Evolutionary conservation across 2,329 filamentous ascomycete species (phyloP), one percentile per base, ranked within the genome.

Genomic region (Rhinocladiella similis): DNA sequence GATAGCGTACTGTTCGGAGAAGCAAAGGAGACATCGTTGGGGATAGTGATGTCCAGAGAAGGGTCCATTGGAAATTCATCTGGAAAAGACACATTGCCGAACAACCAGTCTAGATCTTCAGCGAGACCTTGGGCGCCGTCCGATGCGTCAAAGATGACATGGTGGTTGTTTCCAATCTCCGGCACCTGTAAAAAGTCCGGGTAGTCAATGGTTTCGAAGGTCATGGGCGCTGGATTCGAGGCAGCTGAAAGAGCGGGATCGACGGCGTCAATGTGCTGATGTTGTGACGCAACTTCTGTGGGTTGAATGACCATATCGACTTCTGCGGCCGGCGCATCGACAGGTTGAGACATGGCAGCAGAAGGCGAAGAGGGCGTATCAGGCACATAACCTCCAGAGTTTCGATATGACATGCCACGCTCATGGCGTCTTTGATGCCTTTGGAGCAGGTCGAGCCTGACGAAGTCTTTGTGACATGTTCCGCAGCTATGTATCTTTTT

Each of bases 401-500:
- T 68, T 29, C 65, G 63, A 54, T 60, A 65, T 53, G 56, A 65
- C 67, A 68, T 68, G 19, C 67, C 67, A 45, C 58, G 60, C 33
- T 65, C 65, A 61, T 69, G 67, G 35, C 66, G 63, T 50, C 62
- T 61, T 36, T 66, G 55, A 50, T 68, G 67, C 39, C 67, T 57
- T 19, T 62, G 60, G 19, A 68, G 54, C n/a, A 67, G 51, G 53
- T 68, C 66, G 49, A 61, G 41, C 57, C 63, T 20, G 25, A 68
- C 65, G 53, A 67, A 67, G 19, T 53, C 55, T 52, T 66, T 68
- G 7, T 63, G 63, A 45, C 66, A 67, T 42, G 25, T 42, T 3
- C 35, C 52, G 16, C 52, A 54, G 9, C 12, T 46, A 20, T 48
- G 50, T 5, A 54, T 54, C 27, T 49, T 47, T 39, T 54, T 54